A percentile compares a stretch with the other conserved stretches of the same genome.
phyloP scores from a whole-genome alignment of 2,329 filamentous ascomycete genomes.

The Ceratocystis ficicola region DNA sequence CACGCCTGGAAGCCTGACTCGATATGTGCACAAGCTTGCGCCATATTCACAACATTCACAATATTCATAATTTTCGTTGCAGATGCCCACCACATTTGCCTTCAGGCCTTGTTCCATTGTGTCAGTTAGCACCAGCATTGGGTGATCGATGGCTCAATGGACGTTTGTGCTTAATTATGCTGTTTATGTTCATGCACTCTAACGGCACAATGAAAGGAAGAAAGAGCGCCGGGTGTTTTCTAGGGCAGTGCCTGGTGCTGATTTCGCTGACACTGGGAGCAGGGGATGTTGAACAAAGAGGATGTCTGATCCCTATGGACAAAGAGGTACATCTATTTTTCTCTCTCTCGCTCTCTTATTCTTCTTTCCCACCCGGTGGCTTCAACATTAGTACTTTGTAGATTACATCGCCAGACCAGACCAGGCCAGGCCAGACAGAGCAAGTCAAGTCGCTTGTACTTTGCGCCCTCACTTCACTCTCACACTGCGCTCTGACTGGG shows the following conservation, averaged over 20 bases:
- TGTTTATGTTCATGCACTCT: not conserved
- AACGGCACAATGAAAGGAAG: not conserved
- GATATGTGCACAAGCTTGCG: not conserved
- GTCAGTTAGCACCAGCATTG: slow-evolving; percentile 11
- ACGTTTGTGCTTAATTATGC: not conserved
- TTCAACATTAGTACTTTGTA: not conserved
- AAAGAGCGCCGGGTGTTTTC: not conserved
- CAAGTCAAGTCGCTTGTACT: too few species aligned
- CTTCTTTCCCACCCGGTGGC: not conserved
- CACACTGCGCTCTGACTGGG: not conserved
- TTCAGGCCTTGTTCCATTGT: not conserved
- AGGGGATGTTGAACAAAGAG: slow-evolving; percentile 1
- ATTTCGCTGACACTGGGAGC: not conserved
- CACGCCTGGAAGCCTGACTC: not conserved
- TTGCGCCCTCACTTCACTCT: too few species aligned
- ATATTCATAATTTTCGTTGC: not conserved
- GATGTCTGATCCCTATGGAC: not conserved
- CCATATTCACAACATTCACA: not conserved
- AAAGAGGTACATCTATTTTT: not conserved
- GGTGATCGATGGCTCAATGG: slow-evolving; percentile 11
- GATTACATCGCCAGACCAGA: too few species aligned
- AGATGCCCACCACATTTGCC: too few species aligned
- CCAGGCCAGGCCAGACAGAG: too few species aligned
- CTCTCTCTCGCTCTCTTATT: not conserved
- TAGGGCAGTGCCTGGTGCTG: too few species aligned